These are phyloP conservation scores for Gentiana macrophylla DNA, from an alignment of 257 asterid genomes.

Conservation along the genomic window DNA sequence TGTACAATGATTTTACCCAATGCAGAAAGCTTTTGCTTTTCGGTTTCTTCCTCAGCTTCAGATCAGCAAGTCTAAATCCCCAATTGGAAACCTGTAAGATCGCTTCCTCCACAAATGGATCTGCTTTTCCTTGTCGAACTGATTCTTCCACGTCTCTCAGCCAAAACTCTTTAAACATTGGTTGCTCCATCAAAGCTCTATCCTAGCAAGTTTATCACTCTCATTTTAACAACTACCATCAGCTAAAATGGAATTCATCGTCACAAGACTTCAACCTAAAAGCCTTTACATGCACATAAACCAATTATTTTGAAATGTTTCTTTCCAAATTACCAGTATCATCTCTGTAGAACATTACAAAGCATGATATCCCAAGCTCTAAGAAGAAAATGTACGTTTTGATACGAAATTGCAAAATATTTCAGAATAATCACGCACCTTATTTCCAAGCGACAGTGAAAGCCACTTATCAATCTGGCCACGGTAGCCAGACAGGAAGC, in stretches of 20 bases:
- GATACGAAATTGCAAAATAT: not conserved
- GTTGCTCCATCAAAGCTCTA: conserved; percentile 49
- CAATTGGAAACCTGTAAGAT: conserved; percentile 72
- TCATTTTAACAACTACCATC: conserved; percentile 15
- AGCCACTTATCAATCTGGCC: conserved; percentile 60
- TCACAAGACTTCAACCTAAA: conserved; percentile 3
- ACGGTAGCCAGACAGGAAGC: conserved; percentile 75
- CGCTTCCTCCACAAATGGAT: conserved; percentile 86
- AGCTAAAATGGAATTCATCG: conserved; percentile 5
- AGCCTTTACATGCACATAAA: not conserved
- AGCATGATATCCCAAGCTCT: not conserved
- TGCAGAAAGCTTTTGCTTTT: conserved; percentile 43
- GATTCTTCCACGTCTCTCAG: conserved; percentile 89
- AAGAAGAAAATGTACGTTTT: not conserved
- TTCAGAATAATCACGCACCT: conserved; percentile 35
- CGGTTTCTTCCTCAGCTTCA: conserved; percentile 40
- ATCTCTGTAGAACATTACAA: not conserved
- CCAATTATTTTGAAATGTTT: not conserved
- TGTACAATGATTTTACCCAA: conserved; percentile 61
- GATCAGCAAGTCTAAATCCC: conserved; percentile 84
- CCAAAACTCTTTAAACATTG: conserved; percentile 57
- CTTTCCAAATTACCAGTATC: not conserved
- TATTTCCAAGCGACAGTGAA: conserved; percentile 50
- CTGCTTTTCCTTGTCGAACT: conserved; percentile 54
- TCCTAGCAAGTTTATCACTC: conserved; percentile 40